Conservation (phyloP, 202 grass and related monocot species). For the Eragrostis tef region DNA sequence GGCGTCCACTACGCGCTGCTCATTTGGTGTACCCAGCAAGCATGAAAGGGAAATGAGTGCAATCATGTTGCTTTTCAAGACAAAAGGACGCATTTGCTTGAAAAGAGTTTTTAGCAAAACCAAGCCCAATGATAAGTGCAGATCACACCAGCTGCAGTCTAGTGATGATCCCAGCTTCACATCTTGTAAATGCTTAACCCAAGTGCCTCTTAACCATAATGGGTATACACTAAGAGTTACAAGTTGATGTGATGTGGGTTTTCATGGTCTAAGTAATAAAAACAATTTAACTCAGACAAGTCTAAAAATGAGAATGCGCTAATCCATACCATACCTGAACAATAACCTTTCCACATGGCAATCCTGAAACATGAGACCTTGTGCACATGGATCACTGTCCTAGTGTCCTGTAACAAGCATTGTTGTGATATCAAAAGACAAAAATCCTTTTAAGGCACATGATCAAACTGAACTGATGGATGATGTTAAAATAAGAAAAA, state of each 20-base stretch:
- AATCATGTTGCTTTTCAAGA: slow-evolving; percentile 42
- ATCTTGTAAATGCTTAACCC: too few relatives aligned
- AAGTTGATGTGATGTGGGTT: too few relatives aligned
- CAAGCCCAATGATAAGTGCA: slow-evolving; percentile 13
- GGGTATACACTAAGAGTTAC: too few relatives aligned
- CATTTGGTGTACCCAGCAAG: slow-evolving; percentile 38
- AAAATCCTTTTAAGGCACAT: neutral
- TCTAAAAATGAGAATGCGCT: neutral
- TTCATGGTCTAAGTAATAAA: too few relatives aligned
- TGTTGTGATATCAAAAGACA: neutral
- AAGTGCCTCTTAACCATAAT: too few relatives aligned
- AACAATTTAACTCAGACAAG: neutral
- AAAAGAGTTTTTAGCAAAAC: slow-evolving; percentile 11
- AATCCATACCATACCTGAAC: neutral
- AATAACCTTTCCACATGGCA: neutral
- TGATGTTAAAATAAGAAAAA: neutral
- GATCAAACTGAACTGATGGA: neutral
- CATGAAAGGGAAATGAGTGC: slow-evolving; percentile 12
- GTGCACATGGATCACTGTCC: neutral
- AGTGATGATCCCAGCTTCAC: slow-evolving; percentile 9
- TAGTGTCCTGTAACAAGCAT: neutral
- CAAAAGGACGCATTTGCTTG: slow-evolving; percentile 20
- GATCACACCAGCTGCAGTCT: slow-evolving; percentile 4
- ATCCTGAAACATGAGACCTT: neutral
- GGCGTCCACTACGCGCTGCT: slow-evolving; percentile 13